Base-by-base conservation (phyloP, 2,329 filamentous ascomycete genomes). In the Neopestalotiopsis clavispora region DNA sequence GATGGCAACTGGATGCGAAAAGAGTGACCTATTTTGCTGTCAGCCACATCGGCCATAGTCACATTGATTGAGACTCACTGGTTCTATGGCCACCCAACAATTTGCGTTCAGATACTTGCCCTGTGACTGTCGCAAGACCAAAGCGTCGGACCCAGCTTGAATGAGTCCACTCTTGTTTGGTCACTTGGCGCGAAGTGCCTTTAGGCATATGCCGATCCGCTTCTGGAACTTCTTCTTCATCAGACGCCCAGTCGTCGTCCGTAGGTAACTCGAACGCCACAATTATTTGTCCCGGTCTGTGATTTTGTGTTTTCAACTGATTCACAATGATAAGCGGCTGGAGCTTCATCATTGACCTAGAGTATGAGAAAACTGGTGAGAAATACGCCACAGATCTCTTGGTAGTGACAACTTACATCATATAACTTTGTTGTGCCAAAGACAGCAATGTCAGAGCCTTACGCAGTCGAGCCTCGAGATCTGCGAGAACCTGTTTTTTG, bases 331-430 rank as follows among this genome's bases (percentile, higher is more conserved):
- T 20, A 2, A 12, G 59, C 10, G 59, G 59, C 7, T 40, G 32
- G 13, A 40, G 32, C 34, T 61, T 61, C 59, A 61, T 61, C 30
- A 61, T 40, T 23, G 59, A 30, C 32, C 59, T 59, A 10, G 57
- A 30, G 1, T 7, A 61, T n/a, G 30, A 14, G 23, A 52, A 20
- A 40, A 14, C 6, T 34, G 57, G 57, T 6, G 5, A 32, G 20
- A 14, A 32, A 34, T 1, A 30, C 1, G 4, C 13, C 17, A 2
- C 6, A 2, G 9, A 23, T 4, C 14, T 10, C 13, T 2, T 59
- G n/a, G 2, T 23, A 30, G n/a, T 4, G 34, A 20, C 2, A 13
- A 20, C 40, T 13, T 5, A 64, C 61, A 64, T 64, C 38, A 64
- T 45, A 5, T 49, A 64, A 14, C 38, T 52, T 32, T 64, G 40